These are phyloP conservation scores for Trypanosoma caninum DNA, from an alignment of 208 protist genomes.

Conservation along the genomic window DNA sequence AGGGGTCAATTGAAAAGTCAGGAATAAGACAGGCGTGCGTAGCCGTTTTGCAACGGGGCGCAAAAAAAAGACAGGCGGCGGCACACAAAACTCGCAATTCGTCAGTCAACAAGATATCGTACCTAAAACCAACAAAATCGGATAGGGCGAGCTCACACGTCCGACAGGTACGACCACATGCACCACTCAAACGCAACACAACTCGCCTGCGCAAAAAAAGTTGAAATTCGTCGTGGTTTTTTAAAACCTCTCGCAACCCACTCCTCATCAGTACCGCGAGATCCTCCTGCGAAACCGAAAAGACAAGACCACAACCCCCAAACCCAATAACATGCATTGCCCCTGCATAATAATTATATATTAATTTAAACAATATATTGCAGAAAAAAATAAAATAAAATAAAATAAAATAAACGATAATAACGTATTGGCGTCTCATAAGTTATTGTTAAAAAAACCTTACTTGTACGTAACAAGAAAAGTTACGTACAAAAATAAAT, in stretches of 20 bases:
- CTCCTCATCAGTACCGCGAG: too few relatives aligned
- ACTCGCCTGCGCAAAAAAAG: background rate
- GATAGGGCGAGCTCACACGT: constrained; percentile 1
- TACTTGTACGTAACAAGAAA: background rate
- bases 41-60: background rate
- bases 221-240: background rate
- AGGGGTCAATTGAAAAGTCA: constrained; percentile 14
- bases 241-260: too few relatives aligned
- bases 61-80: background rate
- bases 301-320: too few relatives aligned
- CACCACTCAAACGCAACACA: constrained; percentile 13
- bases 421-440: too few relatives aligned
- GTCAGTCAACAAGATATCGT: constrained; percentile 10
- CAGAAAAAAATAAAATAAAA: background rate
- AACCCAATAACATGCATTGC: too few relatives aligned
- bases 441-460: too few relatives aligned
- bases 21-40: constrained; percentile 16
- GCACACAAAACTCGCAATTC: background rate
- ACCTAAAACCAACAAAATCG: constrained; percentile 15
- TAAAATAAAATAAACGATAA: too few relatives aligned
- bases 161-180: background rate
- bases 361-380: constrained; percentile 5
- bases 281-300: too few relatives aligned
- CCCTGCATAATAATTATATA: too few relatives aligned
- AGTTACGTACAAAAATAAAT: too few relatives aligned